These are phyloP conservation scores for Phytopythium oedochilum DNA, from an alignment of 352 stramenopile species.

Conservation along the genomic window DNA sequence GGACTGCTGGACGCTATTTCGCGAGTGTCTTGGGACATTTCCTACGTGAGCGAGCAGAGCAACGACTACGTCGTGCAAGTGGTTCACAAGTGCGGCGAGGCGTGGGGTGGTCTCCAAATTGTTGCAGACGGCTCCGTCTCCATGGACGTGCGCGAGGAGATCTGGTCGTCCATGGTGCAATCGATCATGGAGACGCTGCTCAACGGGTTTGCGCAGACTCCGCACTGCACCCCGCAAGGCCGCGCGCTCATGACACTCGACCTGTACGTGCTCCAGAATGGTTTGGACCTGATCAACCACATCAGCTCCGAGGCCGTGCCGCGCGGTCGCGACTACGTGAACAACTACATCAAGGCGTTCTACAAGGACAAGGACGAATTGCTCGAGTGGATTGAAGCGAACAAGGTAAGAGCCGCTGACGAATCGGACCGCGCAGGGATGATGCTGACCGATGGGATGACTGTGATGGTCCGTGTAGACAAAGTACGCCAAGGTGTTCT, in stretches of 20 bases:
- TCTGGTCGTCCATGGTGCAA: conserved; percentile 83
- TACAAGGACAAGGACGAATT: conserved; percentile 85
- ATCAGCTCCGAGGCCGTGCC: conserved; percentile 41
- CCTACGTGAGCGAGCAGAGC: conserved; percentile 58
- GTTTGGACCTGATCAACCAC: conserved; percentile 80
- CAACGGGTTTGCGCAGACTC: conserved; percentile 87
- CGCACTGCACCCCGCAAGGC: conserved; percentile 92
- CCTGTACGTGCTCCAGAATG: conserved; percentile 86
- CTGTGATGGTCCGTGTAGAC: conserved; percentile 14
- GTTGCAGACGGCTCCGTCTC: conserved; percentile 61
- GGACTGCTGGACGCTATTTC: conserved; percentile 37
- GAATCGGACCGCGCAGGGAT: too few relatives aligned
- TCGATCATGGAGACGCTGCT: conserved; percentile 89
- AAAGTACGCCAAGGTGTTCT: conserved; percentile 49
- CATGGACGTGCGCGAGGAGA: conserved; percentile 57
- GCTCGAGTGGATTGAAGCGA: conserved; percentile 70
- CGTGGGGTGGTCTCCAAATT: conserved; percentile 71
- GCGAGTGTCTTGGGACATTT: conserved; percentile 59
- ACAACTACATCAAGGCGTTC: conserved; percentile 88
- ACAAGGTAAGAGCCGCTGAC: conserved; percentile 42
- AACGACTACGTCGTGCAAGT: conserved; percentile 80
- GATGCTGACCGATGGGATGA: not conserved
- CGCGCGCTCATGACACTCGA: conserved; percentile 97
- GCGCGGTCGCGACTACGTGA: conserved; percentile 60
- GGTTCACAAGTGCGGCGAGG: conserved; percentile 77